These are phyloP conservation scores for Pleurotus djamor DNA, from an alignment of 768 basidiomycete genomes.

Conservation along the genomic window DNA sequence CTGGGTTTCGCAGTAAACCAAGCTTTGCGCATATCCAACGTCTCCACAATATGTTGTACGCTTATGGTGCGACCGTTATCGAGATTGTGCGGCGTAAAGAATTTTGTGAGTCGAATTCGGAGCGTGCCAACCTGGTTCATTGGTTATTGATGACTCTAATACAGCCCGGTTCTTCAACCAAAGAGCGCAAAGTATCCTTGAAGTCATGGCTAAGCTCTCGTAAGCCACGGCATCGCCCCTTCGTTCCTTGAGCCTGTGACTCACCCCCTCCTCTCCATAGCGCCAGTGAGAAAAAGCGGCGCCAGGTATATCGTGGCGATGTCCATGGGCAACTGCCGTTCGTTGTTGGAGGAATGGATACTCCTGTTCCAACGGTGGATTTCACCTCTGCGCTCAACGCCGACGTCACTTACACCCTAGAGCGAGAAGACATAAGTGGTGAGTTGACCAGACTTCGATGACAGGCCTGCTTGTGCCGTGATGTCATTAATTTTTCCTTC, in stretches of 20 bases:
- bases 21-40: slow-evolving; percentile 91
- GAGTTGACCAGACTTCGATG: slow-evolving; percentile 15
- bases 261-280: slow-evolving; percentile 32
- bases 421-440: slow-evolving; percentile 77
- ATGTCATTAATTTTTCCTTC: slow-evolving; percentile 9
- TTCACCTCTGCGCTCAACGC: slow-evolving; percentile 68
- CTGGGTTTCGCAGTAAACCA: slow-evolving; percentile 70
- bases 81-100: slow-evolving; percentile 92
- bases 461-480: slow-evolving; percentile 8
- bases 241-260: background rate
- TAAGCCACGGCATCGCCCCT: slow-evolving; percentile 32
- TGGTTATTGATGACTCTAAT: background rate
- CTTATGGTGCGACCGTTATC: slow-evolving; percentile 87
- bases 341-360: slow-evolving; percentile 78
- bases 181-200: slow-evolving; percentile 76
- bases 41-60: slow-evolving; percentile 86
- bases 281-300: slow-evolving; percentile 74
- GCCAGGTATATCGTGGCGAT: slow-evolving; percentile 84
- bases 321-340: slow-evolving; percentile 87
- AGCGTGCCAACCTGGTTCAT: background rate
- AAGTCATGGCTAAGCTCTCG: slow-evolving; percentile 88
- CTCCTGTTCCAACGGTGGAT: slow-evolving; percentile 75
- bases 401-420: slow-evolving; percentile 65
- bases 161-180: slow-evolving; percentile 79
- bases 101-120: slow-evolving; percentile 55